Evolutionary conservation across 176 grass and related monocot species (phyloP).

Genomic region (Oryza meridionalis): DNA sequence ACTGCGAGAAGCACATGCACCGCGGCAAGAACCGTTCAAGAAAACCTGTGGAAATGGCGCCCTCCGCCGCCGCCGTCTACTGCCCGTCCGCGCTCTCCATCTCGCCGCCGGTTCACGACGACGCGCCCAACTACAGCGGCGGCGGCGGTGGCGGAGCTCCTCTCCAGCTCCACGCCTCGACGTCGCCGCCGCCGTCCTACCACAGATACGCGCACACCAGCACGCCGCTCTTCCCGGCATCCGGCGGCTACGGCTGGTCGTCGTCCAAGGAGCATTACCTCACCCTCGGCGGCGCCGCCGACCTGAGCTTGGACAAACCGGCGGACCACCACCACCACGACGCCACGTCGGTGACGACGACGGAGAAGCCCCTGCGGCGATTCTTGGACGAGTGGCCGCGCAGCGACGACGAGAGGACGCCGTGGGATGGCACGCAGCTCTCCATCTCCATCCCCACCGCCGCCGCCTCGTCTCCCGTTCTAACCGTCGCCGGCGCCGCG

Average conservation of each 20-base stretch:
- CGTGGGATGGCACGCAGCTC: constrained; percentile 61
- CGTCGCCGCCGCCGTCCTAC: constrained; percentile 56
- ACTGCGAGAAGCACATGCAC: constrained; percentile 97
- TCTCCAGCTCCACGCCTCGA: constrained; percentile 50
- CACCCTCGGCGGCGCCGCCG: constrained; percentile 56
- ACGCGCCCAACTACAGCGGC: too few relatives aligned
- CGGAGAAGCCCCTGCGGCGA: constrained; percentile 65
- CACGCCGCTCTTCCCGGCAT: constrained; percentile 24
- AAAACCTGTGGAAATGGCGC: constrained; percentile 86
- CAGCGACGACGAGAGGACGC: constrained; percentile 27
- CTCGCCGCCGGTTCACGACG: constrained; percentile 31
- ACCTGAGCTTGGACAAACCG: constrained; percentile 68
- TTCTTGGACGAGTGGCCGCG: constrained; percentile 86
- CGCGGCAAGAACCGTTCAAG: constrained; percentile 98
- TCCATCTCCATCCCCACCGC: constrained; percentile 59
- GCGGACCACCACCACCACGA: neutral
- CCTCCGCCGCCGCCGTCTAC: constrained; percentile 17
- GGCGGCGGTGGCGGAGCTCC: too few relatives aligned
- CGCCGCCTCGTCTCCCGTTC: neutral
- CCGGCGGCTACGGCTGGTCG: constrained; percentile 23
- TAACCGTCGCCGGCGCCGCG: neutral
- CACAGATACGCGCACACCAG: constrained; percentile 53
- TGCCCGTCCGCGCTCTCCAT: constrained; percentile 43
- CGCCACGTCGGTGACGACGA: neutral
- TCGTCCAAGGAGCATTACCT: constrained; percentile 52